Evolutionary conservation across 2,329 filamentous ascomycete species (phyloP).

Genomic region (Diaporthe velutina): DNA sequence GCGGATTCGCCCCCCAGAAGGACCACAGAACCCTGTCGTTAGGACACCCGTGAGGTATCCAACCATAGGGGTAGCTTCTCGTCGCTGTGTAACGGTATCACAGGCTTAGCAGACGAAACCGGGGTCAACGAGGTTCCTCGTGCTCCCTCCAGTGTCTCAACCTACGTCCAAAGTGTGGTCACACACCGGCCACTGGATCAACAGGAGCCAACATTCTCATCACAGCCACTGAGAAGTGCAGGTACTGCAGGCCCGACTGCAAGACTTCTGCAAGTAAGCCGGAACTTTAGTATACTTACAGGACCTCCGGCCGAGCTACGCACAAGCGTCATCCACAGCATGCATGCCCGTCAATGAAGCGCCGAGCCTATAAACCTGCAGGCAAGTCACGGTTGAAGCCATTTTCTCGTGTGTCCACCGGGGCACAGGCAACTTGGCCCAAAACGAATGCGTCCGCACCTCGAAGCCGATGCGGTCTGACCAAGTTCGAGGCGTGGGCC

Average conservation of each 20-base stretch:
- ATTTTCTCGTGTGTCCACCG: not conserved
- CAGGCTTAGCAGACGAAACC: slow-evolving; percentile 25
- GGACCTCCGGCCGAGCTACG: slow-evolving; percentile 33
- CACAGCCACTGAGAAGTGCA: slow-evolving; percentile 35
- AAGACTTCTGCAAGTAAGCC: slow-evolving; percentile 39
- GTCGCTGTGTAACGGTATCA: slow-evolving; percentile 27
- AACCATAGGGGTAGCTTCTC: slow-evolving; percentile 28
- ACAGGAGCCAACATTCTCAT: slow-evolving; percentile 3
- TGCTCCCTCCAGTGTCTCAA: slow-evolving; percentile 18
- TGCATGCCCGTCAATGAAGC: slow-evolving; percentile 35
- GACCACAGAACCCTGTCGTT: slow-evolving; percentile 17
- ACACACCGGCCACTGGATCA: slow-evolving; percentile 21
- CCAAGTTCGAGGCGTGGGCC: not conserved
- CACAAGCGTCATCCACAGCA: slow-evolving; percentile 35
- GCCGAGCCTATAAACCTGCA: slow-evolving; percentile 25
- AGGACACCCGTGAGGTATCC: slow-evolving; percentile 14
- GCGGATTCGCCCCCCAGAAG: slow-evolving; percentile 29
- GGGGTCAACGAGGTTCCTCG: slow-evolving; percentile 6
- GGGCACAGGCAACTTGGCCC: not conserved
- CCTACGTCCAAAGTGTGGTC: slow-evolving; percentile 9
- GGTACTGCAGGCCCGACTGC: slow-evolving; percentile 25
- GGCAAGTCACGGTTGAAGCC: not conserved
- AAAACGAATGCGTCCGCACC: not conserved
- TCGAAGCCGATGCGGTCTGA: slow-evolving; percentile 7
- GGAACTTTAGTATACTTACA: slow-evolving; percentile 29